A percentile compares a stretch with the other conserved stretches of the same genome.
Evolutionary conservation across 768 basidiomycete species (phyloP).

Genomic region (Mycena vulgaris): DNA sequence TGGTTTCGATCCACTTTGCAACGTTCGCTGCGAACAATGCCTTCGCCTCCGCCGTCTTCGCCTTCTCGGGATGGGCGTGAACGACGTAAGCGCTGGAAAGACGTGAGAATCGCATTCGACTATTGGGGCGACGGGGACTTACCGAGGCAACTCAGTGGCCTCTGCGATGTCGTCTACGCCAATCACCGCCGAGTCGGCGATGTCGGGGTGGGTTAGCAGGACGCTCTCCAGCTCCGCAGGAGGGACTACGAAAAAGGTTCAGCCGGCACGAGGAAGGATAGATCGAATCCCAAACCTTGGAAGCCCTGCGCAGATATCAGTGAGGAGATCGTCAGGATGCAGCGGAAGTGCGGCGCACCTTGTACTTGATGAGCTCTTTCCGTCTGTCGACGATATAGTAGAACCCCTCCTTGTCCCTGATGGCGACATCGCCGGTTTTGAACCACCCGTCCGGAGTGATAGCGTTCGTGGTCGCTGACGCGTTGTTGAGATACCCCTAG

Average conservation of each 20-base stretch:
- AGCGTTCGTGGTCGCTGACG: slow-evolving; percentile 66
- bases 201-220: slow-evolving; percentile 69
- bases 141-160: slow-evolving; percentile 80
- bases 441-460: slow-evolving; percentile 78
- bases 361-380: slow-evolving; percentile 75
- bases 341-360: slow-evolving; percentile 46
- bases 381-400: slow-evolving; percentile 72
- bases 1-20: slow-evolving; percentile 65
- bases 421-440: slow-evolving; percentile 79
- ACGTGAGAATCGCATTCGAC: not conserved
- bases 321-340: not conserved
- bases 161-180: slow-evolving; percentile 66
- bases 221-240: slow-evolving; percentile 80
- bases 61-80: slow-evolving; percentile 43
- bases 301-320: slow-evolving; percentile 8
- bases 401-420: slow-evolving; percentile 72
- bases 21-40: slow-evolving; percentile 58
- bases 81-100: slow-evolving; percentile 65
- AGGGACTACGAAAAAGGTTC: slow-evolving; percentile 57
- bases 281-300: slow-evolving; percentile 17
- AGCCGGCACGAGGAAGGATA: no score
- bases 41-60: slow-evolving; percentile 42
- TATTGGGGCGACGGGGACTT: slow-evolving; percentile 23
- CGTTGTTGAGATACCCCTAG: slow-evolving; percentile 76
- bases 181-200: slow-evolving; percentile 79